Conservation (phyloP, 2,329 filamentous ascomycete species). For the Camillea tinctor region DNA sequence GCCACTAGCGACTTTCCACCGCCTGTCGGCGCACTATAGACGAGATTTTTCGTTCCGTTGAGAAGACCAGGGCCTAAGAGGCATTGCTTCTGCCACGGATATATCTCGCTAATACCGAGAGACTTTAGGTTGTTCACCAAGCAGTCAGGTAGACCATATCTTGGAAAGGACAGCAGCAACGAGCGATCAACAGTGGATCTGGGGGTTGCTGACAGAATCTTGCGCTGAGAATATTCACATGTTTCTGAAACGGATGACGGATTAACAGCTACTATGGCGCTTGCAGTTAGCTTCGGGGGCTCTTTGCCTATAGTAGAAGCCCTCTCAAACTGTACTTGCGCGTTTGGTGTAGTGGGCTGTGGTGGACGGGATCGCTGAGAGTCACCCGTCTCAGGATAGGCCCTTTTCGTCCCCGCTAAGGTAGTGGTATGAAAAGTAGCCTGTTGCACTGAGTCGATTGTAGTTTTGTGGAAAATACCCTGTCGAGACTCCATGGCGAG, state of each 20-base stretch:
- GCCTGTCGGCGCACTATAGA: constrained; percentile 78
- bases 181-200: constrained; percentile 50
- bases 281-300: constrained; percentile 37
- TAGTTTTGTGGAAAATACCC: constrained; percentile 48
- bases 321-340: constrained; percentile 25
- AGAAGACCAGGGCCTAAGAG: constrained; percentile 66
- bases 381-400: constrained; percentile 21
- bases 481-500: constrained; percentile 25
- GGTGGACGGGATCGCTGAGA: background rate
- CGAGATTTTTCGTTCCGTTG: constrained; percentile 63
- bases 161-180: constrained; percentile 60
- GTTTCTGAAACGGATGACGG: constrained; percentile 20
- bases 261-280: constrained; percentile 43
- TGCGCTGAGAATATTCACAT: constrained; percentile 59
- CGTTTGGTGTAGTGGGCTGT: constrained; percentile 21
- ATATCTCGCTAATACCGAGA: constrained; percentile 70
- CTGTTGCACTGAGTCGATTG: constrained; percentile 44
- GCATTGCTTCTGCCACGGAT: constrained; percentile 78
- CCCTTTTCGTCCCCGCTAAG: constrained; percentile 50
- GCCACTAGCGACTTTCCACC: constrained; percentile 77
- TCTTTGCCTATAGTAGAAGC: constrained; percentile 18
- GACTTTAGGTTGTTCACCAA: constrained; percentile 64
- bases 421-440: constrained; percentile 39
- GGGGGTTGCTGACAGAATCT: constrained; percentile 51
- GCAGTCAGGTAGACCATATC: constrained; percentile 59